phyloP scores from a whole-genome alignment of 371 early-diverging fungal genomes.

The Conidiobolus coronatus region DNA sequence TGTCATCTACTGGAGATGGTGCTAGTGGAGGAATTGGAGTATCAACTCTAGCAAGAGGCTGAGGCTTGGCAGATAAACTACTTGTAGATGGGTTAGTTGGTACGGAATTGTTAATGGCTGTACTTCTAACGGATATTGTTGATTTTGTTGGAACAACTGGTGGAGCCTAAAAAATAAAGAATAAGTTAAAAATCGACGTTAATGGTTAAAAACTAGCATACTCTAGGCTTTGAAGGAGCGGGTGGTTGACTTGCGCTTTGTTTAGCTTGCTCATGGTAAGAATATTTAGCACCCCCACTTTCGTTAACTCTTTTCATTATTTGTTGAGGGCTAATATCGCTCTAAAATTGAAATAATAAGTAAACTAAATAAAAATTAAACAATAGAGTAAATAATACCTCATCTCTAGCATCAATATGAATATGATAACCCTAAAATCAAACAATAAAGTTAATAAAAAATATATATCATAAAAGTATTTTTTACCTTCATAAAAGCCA shows the following conservation, averaged over 20 bases:
- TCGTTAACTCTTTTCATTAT: slow-evolving; percentile 68
- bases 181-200: slow-evolving; percentile 20
- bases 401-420: slow-evolving; percentile 64
- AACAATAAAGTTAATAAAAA: too few species aligned
- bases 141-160: neutral
- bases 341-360: slow-evolving; percentile 13
- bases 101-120: slow-evolving; percentile 8
- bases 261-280: slow-evolving; percentile 41
- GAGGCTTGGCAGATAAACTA: slow-evolving; percentile 12
- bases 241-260: slow-evolving; percentile 17
- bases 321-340: slow-evolving; percentile 48
- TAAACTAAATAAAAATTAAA: neutral
- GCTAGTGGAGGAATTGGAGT: neutral
- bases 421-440: slow-evolving; percentile 48
- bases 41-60: slow-evolving; percentile 4
- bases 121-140: neutral
- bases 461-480: neutral
- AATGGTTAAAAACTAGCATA: slow-evolving; percentile 7
- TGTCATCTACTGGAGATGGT: neutral
- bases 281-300: slow-evolving; percentile 73
- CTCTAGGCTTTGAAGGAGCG: slow-evolving; percentile 12
- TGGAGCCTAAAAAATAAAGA: slow-evolving; percentile 19
- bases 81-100: slow-evolving; percentile 5
- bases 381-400: too few species aligned
- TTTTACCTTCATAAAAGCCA: slow-evolving; percentile 42